Evolutionary conservation across 495 filamentous ascomycete genomes (phyloP), one percentile per base, ranked within the genome.

Genomic region (Aspergillus egyptiacus): DNA sequence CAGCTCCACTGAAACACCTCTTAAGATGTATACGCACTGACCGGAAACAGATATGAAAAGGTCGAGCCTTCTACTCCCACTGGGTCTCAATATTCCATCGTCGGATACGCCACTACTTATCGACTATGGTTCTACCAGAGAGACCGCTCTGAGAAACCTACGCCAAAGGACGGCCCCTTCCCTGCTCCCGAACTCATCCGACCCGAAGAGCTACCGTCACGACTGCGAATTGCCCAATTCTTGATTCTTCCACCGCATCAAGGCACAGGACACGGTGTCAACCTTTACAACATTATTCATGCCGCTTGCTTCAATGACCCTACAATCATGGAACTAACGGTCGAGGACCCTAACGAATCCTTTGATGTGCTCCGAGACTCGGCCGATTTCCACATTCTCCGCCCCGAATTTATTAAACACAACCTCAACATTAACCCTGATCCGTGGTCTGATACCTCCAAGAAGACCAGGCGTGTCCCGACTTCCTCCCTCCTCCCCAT

Each of bases 321-420:
- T 0, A 76, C 79, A 17, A 81, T 86, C 22, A 69, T 77, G 38
- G 93, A 99, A 63, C 75, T 99, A 55, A 93, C 91, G 0, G 87
- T 99, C 15, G 93, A 99, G 67, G 91, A 97, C 57, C 93, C 93
- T 0, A 96, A 90, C 58, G 91, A 97, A 62, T 82, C 83, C 11
- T 99, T 99, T 56, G 89, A 96, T 63, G 83, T 89, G 48, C 73
- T 99, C 35, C 82, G 93, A 33, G 91, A 97, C 65, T 74, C 84
- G 28, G 82, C 83, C 50, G 93, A 99, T 61, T 75, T 91, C 32
- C 72, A 78, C 18, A 82, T 83, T 43, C 72, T 97, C 36, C 62
- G 52, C 15, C 62, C 67, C 13, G 69, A 72, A 52, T 67, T 76
- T 61, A 42, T 64, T 33, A 68, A 68, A 47, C 67, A 71, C 51